A percentile compares a stretch with the other conserved stretches of the same genome.
phyloP scores from a whole-genome alignment of 129 eudicot species.

The Flaveria linearis region DNA sequence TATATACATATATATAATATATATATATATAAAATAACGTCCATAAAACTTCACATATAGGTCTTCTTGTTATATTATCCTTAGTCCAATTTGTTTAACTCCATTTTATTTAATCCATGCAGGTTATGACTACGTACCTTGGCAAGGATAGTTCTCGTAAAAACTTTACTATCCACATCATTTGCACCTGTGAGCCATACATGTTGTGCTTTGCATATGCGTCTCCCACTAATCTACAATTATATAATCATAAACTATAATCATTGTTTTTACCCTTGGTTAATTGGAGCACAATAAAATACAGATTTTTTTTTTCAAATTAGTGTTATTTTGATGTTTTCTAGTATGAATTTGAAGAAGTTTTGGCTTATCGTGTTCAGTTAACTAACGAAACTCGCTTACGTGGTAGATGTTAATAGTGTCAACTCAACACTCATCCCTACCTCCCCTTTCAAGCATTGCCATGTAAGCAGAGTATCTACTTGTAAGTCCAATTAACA shows the following conservation, averaged over 20 bases:
- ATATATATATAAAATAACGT: too few relatives aligned
- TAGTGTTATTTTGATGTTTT: neutral
- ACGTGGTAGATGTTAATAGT: too few relatives aligned
- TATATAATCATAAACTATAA: neutral
- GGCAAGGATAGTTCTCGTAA: constrained; percentile 83
- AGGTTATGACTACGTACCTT: constrained; percentile 45
- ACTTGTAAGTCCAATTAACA: too few relatives aligned
- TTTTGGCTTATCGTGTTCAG: too few relatives aligned
- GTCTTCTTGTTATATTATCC: neutral
- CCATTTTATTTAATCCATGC: neutral
- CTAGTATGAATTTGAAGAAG: too few relatives aligned
- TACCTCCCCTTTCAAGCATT: too few relatives aligned
- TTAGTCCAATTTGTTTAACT: neutral
- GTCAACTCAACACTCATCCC: too few relatives aligned
- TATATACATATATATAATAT: too few relatives aligned
- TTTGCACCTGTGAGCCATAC: constrained; percentile 73
- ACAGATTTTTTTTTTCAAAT: neutral
- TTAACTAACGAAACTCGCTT: too few relatives aligned
- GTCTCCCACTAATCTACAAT: constrained; percentile 69
- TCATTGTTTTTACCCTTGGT: neutral
- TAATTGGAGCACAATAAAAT: neutral
- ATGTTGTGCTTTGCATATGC: constrained; percentile 64
- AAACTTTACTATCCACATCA: constrained; percentile 68
- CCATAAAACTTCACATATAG: too few relatives aligned
- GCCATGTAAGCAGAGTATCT: too few relatives aligned